Evolutionary conservation across 176 grass and related monocot genomes (phyloP), one percentile per base, ranked within the genome.

Genomic region (Stipa capillata): DNA sequence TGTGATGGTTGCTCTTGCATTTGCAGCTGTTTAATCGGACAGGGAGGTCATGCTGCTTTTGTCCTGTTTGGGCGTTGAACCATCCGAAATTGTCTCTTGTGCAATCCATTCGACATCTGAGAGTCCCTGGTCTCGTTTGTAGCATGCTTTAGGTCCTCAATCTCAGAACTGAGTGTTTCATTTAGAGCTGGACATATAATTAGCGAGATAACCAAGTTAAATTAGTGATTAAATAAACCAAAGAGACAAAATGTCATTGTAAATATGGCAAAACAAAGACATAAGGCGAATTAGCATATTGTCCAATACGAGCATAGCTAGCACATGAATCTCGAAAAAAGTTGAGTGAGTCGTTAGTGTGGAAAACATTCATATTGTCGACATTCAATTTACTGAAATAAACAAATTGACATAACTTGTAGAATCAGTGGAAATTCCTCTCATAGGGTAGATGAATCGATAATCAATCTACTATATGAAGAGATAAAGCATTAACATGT

Each of bases 21-120:
- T 35, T 85, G 87, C 63, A 89, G 64, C 24, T 82, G 77, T 63
- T 85, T n/a, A n/a, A n/a, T n/a, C n/a, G n/a, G n/a, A n/a, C n/a
- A n/a, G n/a, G n/a, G n/a, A n/a, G n/a, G n/a, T n/a, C n/a, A n/a
- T n/a, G n/a, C n/a, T n/a, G n/a, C n/a, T n/a, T n/a, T n/a, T n/a
- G n/a, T n/a, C n/a, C n/a, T n/a, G n/a, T n/a, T n/a, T n/a, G n/a
- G n/a, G n/a, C n/a, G n/a, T n/a, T n/a, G n/a, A n/a, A n/a, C n/a
- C n/a, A n/a, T n/a, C n/a, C n/a, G n/a, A n/a, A n/a, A n/a, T n/a
- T n/a, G n/a, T n/a, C n/a, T n/a, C n/a, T n/a, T n/a, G 45, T 77
- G 83, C 59, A 76, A 77, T 73, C 63, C 41, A 64, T 81, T 82
- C 3, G 69, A 49, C 56, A 85, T 54, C 41, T 85, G 78, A 63